Conservation (phyloP, 306 rosid species). For the Gastrolobium bilobum region DNA sequence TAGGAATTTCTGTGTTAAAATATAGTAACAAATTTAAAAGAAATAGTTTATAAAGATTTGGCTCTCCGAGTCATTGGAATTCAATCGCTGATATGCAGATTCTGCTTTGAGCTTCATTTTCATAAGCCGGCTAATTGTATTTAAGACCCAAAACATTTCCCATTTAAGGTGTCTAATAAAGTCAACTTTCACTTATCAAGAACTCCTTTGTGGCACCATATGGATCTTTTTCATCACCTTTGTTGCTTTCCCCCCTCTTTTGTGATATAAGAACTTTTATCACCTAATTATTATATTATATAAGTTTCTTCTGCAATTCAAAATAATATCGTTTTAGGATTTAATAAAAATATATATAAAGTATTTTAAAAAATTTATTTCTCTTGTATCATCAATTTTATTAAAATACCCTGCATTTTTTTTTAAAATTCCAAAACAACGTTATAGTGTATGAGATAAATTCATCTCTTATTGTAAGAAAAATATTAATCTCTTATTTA, state of each 20-base stretch:
- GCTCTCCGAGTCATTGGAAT: conserved; percentile 41
- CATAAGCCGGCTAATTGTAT: conserved; percentile 35
- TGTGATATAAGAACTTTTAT: not conserved
- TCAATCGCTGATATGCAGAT: conserved; percentile 17
- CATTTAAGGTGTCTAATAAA: not conserved
- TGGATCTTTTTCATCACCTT: conserved; percentile 25
- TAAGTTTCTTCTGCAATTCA: not conserved
- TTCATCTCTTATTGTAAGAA: too few species aligned
- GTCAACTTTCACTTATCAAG: conserved; percentile 9
- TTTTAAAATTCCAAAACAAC: too few species aligned
- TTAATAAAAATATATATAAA: too few species aligned
- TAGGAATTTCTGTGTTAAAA: not conserved
- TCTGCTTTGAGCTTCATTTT: conserved; percentile 41
- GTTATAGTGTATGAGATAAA: too few species aligned
- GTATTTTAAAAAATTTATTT: too few species aligned
- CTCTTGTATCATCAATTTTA: too few species aligned
- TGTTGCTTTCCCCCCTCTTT: conserved; percentile 24
- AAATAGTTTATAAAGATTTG: conserved; percentile 33
- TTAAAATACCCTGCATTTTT: too few species aligned
- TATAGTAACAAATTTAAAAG: conserved; percentile 23
- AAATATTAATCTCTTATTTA: too few species aligned
- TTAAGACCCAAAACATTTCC: not conserved
- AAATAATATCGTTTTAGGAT: too few species aligned
- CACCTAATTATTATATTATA: not conserved
- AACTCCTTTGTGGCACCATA: conserved; percentile 17